Percentiles rank a stretch among this genome's conserved stretches.
Conservation (phyloP, 176 grass and related monocot species). For the Coix lacrymajobi region DNA sequence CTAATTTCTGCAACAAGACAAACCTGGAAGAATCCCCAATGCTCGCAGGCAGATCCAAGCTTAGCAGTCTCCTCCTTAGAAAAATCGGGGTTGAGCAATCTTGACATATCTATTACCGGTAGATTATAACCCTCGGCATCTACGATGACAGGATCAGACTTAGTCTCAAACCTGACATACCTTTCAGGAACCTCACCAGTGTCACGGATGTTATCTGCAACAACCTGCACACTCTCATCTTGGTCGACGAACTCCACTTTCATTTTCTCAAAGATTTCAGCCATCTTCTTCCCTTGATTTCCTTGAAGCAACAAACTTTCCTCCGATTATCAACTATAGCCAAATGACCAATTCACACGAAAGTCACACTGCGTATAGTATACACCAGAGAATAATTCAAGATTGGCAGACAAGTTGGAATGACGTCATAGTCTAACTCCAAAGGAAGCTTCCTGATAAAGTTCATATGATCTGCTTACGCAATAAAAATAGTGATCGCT, state of each 20-base stretch:
- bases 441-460: neutral
- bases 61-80: slow-evolving; percentile 32
- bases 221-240: slow-evolving; percentile 44
- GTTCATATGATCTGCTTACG: neutral
- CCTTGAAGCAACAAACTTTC: neutral
- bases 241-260: slow-evolving; percentile 24
- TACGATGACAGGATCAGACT: neutral
- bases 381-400: neutral
- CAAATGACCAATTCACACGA: neutral
- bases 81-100: slow-evolving; percentile 27
- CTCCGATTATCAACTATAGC: neutral
- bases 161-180: slow-evolving; percentile 31
- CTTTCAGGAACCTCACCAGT: slow-evolving; percentile 20
- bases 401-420: neutral
- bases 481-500: neutral
- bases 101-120: slow-evolving; percentile 30
- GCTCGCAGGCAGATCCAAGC: slow-evolving; percentile 43
- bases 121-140: neutral
- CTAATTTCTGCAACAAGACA: neutral
- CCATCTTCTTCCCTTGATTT: slow-evolving; percentile 24
- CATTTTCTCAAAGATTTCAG: slow-evolving; percentile 20
- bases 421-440: neutral
- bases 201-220: slow-evolving; percentile 9
- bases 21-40: slow-evolving; percentile 64
- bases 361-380: neutral